Evolutionary conservation across 2,329 filamentous ascomycete genomes (phyloP).

Genomic region (Daldinia sp.): DNA sequence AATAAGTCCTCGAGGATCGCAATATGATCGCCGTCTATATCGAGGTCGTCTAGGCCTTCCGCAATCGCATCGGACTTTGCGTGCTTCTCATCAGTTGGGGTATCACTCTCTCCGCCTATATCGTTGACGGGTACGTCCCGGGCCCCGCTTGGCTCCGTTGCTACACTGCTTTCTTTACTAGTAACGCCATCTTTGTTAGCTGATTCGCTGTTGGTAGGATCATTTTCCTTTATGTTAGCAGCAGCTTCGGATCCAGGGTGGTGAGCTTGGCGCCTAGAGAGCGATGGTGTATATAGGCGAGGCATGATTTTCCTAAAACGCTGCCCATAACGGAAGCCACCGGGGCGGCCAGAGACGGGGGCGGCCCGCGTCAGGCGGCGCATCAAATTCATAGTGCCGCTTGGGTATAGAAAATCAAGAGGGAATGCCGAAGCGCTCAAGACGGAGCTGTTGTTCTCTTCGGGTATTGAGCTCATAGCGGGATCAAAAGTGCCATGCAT

Average conservation of each 20-base stretch:
- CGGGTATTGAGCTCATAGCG: slow-evolving; percentile 37
- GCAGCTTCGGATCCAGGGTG: not conserved
- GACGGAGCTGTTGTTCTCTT: slow-evolving; percentile 39
- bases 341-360: slow-evolving; percentile 38
- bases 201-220: not conserved
- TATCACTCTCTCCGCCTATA: not conserved
- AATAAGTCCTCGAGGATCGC: slow-evolving; percentile 37
- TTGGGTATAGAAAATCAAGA: slow-evolving; percentile 66
- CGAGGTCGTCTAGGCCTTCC: not conserved
- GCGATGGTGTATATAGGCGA: slow-evolving; percentile 42
- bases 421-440: slow-evolving; percentile 58
- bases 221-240: not conserved
- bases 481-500: slow-evolving; percentile 46
- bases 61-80: not conserved
- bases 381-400: slow-evolving; percentile 53
- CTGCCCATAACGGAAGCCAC: slow-evolving; percentile 41
- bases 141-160: not conserved
- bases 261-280: slow-evolving; percentile 25
- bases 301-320: slow-evolving; percentile 36
- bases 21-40: slow-evolving; percentile 15
- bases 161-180: not conserved
- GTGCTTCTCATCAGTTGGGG: not conserved
- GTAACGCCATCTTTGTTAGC: not conserved
- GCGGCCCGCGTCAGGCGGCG: slow-evolving; percentile 46
- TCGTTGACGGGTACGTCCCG: not conserved